Evolutionary conservation across 2,329 filamentous ascomycete genomes (phyloP), one percentile per base, ranked within the genome.

Genomic region (Claviceps africana): DNA sequence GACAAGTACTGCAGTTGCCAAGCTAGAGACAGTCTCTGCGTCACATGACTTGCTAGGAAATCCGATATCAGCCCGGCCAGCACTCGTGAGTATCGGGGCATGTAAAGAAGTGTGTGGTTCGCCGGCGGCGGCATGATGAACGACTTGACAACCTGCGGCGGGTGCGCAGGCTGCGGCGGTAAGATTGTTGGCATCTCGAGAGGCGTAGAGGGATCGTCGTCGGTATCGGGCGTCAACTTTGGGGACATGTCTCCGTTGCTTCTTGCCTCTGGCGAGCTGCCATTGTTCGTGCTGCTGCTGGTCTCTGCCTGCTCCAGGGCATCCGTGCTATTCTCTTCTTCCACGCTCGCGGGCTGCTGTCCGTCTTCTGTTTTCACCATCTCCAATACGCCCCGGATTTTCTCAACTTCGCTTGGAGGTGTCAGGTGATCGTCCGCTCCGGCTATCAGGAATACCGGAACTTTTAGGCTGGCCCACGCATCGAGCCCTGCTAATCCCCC

Each of bases 1-100:
- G 86, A 88, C 25, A 97, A 79, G 61, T 93, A 85, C 60, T 91
- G 86, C 17, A 97, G 74, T 67, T 97, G 91, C 90, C 91, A 97
- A 44, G 85, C 87, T 30, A 91, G 79, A 1, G 82, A 86, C 15
- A 96, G 77, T 9, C 89, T 82, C 10, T 81, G 76, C 10, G 90
- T 90, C 51, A 96, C 75, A 60, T 88, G 78, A 3, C 76, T 74
- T 19, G 81, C 75, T 30, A 96, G 75, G 61, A 97, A 97, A 56
- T 86, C 83, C 54, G 88, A 85, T 50, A 96, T 83, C 1, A 94
- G 74, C 0, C 88, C 88, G 1, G 88, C 84, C 10, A 96, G 72
- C 6, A 83, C 83, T 49, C 88, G 84, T 44, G 85, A 85, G 2
- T 81, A 86, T 1, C 78, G 75, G 2, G 88, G 85, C 53, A 83